Evolutionary conservation across 2,329 filamentous ascomycete species (phyloP).

Genomic region (Corynespora cassiicola): DNA sequence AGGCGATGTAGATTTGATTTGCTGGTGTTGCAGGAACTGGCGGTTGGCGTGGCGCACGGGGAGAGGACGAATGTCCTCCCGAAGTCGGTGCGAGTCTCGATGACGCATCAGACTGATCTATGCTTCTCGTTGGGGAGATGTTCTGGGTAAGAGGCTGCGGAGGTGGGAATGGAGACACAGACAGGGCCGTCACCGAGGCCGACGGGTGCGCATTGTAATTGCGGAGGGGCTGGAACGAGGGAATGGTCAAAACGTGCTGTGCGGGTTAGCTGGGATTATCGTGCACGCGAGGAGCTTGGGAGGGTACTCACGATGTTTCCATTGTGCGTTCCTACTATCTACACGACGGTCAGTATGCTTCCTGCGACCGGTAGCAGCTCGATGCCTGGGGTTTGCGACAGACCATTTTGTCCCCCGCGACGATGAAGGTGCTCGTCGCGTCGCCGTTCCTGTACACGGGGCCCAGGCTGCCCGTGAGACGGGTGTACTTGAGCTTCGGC

Average conservation of each 20-base stretch:
- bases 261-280: conserved; percentile 19
- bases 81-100: conserved; percentile 40
- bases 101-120: conserved; percentile 47
- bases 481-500: conserved; percentile 90
- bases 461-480: conserved; percentile 79
- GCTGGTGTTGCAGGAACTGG: conserved; percentile 76
- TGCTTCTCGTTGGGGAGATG: conserved; percentile 23
- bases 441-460: conserved; percentile 92
- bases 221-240: conserved; percentile 79
- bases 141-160: conserved; percentile 53
- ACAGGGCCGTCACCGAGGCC: conserved; percentile 87
- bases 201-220: conserved; percentile 87
- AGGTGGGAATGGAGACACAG: conserved; percentile 82
- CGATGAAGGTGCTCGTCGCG: conserved; percentile 88
- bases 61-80: conserved; percentile 51
- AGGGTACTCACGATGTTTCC: conserved; percentile 82
- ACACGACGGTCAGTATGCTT: conserved; percentile 42
- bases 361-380: conserved; percentile 69
- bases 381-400: conserved; percentile 29
- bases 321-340: conserved; percentile 94
- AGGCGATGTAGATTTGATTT: conserved; percentile 92
- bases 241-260: conserved; percentile 87
- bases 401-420: conserved; percentile 97
- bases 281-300: conserved; percentile 3
- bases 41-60: conserved; percentile 61